phyloP scores from a whole-genome alignment of 2,329 filamentous ascomycete genomes.

The Aspergillus japonicus region DNA sequence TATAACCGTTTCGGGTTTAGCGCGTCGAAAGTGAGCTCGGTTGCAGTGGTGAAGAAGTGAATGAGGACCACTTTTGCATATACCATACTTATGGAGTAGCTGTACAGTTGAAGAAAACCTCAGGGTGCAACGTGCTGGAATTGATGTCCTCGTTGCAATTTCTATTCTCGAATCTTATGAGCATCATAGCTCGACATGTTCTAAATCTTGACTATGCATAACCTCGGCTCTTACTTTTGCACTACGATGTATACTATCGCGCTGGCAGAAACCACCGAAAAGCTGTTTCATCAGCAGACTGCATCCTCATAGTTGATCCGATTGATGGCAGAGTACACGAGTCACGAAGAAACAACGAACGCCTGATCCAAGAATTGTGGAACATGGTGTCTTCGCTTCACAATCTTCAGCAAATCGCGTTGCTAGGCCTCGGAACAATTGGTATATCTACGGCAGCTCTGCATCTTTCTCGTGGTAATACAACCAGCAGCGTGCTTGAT shows the following conservation, averaged over 20 bases:
- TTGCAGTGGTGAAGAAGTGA: too few species aligned
- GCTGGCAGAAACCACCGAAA: not conserved
- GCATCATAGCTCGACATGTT: not conserved
- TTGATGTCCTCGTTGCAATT: not conserved
- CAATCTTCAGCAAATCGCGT: constrained; percentile 29
- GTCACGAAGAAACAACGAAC: not conserved
- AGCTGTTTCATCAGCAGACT: not conserved
- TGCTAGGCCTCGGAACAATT: constrained; percentile 49
- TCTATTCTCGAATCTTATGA: not conserved
- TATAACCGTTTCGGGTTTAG: constrained; percentile 28
- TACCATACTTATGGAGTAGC: not conserved
- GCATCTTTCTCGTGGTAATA: constrained; percentile 22
- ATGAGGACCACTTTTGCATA: too few species aligned
- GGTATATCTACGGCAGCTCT: constrained; percentile 56
- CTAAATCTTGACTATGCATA: too few species aligned
- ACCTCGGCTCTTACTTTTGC: not conserved
- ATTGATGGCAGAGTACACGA: not conserved
- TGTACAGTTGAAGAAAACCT: not conserved
- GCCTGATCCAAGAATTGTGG: not conserved
- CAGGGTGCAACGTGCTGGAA: not conserved
- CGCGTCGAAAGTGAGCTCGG: not conserved
- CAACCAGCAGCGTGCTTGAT: constrained; percentile 50
- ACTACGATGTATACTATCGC: not conserved
- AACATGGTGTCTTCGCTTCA: constrained; percentile 10
- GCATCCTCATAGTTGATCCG: not conserved